phyloP scores from a whole-genome alignment of 73 alveolate species.

The Paramecium sonneborni region DNA sequence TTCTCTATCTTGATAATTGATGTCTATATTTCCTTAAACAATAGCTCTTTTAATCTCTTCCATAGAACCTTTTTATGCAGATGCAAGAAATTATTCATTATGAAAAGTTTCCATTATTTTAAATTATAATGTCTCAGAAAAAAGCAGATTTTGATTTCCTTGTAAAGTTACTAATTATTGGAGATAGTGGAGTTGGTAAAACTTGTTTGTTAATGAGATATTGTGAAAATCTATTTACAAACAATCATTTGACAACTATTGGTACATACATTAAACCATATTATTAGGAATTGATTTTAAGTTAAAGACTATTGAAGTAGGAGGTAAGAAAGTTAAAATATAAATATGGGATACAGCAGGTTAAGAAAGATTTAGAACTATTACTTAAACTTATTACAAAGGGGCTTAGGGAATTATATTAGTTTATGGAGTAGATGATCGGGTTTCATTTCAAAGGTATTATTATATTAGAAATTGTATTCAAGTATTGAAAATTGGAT shows the following conservation, averaged over 20 bases:
- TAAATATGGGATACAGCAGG: constrained; percentile 97
- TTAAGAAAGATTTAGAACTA: constrained; percentile 89
- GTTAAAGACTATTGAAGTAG: constrained; percentile 78
- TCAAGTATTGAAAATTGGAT: constrained; percentile 64
- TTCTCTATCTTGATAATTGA: constrained; percentile 31
- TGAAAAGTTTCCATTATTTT: constrained; percentile 37
- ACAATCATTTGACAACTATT: constrained; percentile 82
- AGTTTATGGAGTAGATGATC: constrained; percentile 79
- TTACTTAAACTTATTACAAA: constrained; percentile 88
- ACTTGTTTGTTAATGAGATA: constrained; percentile 84
- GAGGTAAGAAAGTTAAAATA: constrained; percentile 80
- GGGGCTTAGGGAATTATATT: constrained; percentile 94
- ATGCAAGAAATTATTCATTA: not conserved
- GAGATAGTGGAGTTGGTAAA: constrained; percentile 92
- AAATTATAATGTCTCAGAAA: constrained; percentile 17
- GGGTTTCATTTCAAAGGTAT: constrained; percentile 68
- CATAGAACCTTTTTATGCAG: not conserved
- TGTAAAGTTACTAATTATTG: constrained; percentile 80
- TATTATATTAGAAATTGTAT: not conserved
- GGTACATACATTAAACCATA: constrained; percentile 69
- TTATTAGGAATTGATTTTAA: constrained; percentile 85
- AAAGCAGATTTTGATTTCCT: constrained; percentile 36
- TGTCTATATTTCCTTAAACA: not conserved
- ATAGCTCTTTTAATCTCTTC: not conserved
- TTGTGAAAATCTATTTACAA: constrained; percentile 83